Evolutionary conservation across 345 rosid genomes (phyloP), one percentile per base, ranked within the genome.

Genomic region (Salix viminalis): DNA sequence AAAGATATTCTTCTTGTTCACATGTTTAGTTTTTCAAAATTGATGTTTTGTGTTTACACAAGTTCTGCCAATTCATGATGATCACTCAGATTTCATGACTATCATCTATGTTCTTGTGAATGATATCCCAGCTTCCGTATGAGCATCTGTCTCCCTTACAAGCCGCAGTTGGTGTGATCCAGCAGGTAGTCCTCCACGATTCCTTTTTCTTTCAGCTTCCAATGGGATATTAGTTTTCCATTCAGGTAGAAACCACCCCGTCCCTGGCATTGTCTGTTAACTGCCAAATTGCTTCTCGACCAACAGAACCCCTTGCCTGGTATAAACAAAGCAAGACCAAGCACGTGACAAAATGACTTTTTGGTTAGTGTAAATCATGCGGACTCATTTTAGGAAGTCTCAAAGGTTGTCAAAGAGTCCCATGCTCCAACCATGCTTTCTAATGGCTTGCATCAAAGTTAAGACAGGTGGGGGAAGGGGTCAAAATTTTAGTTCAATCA

Each of bases 101-200:
- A 60, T 37, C n/a, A 39, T 42, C 41, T 34, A 36, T 74, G 16
- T 75, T 39, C 77, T 48, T 76, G 32, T 80, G 64, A 73, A 39
- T 72, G 30, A 65, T 72, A 19, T 77, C 61, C 64, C 82, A 90
- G 94, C 87, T 90, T 80, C 92, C 94, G 34, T 87, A 90, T 8
- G 85, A 81, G 77, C 73, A 89, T 75, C 78, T 89, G 44, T 86
- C 85, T 44, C 94, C 92, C 8, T 76, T 90, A 77, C 91, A 90
- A 83, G 94, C 94, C 0, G 94, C 91, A 1, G 81, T 90, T 16
- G 89, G 92, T 23, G 92, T 90, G 52, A 84, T 88, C 75, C 94
- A 87, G 83, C 84, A 90, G 94, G 94, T 90, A 83, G 66, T 65
- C 39, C 73, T 67, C 34, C 46, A 48, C 4, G 41, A 3, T 36